Base-by-base conservation (phyloP, 2,329 filamentous ascomycete species). In the Colletotrichum karsti region DNA sequence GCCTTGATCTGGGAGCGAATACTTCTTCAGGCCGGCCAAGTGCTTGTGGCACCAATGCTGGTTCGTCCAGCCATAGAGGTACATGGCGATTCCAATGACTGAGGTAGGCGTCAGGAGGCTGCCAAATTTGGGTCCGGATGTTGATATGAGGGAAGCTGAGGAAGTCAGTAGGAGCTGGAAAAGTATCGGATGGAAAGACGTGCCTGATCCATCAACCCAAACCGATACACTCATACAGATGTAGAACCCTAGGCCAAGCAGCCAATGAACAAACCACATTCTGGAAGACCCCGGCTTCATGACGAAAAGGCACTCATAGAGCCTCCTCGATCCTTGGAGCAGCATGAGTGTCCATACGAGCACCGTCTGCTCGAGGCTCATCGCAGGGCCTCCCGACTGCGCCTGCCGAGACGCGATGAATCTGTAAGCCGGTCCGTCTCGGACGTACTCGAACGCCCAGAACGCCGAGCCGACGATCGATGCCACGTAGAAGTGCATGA, bases 201-300 rank as follows among this genome's bases (percentile, higher is more conserved):
- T 84, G 94, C 93, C 81, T 56, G 90, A 88, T 58, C 91, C 93
- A 78, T 98, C 94, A 67, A 97, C 86, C 95, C 95, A 98, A 35
- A 97, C 83, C 5, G 93, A 88, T 51, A 97, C 76, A 60, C 90
- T 90, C 73, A 93, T 92, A 65, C 84, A 84, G 6, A 90, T 75
- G 79, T 99, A 99, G 79, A 93, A 98, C 9, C 82, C 80, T 55
- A 96, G 79, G 1, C 94, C 96, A 42, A 98, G 78, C 15, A 91
- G 71, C 91, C 94, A 98, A 77, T 97, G 93, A 15, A 91, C 88
- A 70, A 95, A 80, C 89, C 91, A 94, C 95, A 99, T 99, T 63
- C 84, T 88, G 18, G 93, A 93, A 22, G 85, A 85, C 3, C 91
- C 93, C 4, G 90, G 86, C 75, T 88, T 92, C 56, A 86, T 82